Evolutionary conservation across 2,329 filamentous ascomycete genomes (phyloP).

Genomic region (Botrytis paeoniae): DNA sequence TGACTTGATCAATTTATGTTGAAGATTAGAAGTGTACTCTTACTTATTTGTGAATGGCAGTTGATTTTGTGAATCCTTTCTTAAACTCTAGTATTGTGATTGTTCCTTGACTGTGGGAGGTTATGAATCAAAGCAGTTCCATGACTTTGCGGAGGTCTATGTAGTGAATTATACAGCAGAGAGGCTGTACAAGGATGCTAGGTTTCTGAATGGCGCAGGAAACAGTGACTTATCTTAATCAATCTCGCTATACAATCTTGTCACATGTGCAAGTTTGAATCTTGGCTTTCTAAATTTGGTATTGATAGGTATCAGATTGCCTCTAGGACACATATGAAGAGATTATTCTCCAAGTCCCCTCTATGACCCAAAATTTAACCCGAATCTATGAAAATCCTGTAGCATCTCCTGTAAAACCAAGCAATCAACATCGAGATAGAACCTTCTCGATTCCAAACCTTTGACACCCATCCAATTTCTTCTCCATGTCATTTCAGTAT

Average conservation of each 20-base stretch:
- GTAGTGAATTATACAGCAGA: background rate
- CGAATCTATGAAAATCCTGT: background rate
- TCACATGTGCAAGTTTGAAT: background rate
- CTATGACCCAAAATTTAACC: background rate
- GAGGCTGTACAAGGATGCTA: background rate
- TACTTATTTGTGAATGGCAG: background rate
- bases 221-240: background rate
- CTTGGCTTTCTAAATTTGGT: background rate
- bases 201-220: background rate
- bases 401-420: background rate
- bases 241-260: background rate
- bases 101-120: too few relatives aligned
- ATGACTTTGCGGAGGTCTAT: background rate
- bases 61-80: background rate
- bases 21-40: rapidly evolving
- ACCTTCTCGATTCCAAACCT: background rate
- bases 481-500: background rate
- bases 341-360: rapidly evolving
- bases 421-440: too few relatives aligned
- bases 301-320: rapidly evolving
- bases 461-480: background rate
- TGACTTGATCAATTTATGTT: background rate
- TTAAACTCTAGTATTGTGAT: background rate
- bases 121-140: background rate
- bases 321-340: background rate